Percentiles rank a stretch among this genome's conserved stretches.
Evolutionary conservation across 495 filamentous ascomycete species (phyloP).

Genomic region (Stereocaulon alpinum): DNA sequence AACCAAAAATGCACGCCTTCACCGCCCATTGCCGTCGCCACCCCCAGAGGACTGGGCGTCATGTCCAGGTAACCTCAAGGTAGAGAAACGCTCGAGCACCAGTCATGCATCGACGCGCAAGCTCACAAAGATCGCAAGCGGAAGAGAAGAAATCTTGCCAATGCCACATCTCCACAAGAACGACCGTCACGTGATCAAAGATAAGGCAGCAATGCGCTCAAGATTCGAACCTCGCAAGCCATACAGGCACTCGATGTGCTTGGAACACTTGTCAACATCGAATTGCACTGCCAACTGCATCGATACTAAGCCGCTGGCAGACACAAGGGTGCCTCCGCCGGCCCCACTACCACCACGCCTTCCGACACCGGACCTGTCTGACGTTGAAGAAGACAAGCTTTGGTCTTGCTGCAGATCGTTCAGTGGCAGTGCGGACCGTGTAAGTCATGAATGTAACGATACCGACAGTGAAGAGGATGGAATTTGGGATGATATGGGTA

Average conservation of each 20-base stretch:
- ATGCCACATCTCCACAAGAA: neutral
- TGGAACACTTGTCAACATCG: constrained; percentile 8
- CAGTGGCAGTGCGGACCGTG: neutral
- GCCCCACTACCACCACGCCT: constrained; percentile 16
- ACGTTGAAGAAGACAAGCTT: constrained; percentile 20
- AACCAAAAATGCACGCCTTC: constrained; percentile 2
- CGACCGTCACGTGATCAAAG: neutral
- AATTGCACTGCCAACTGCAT: constrained; percentile 9
- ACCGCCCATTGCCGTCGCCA: constrained; percentile 7
- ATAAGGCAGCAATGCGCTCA: neutral
- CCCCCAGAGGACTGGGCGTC: constrained; percentile 13
- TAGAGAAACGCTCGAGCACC: constrained; percentile 4
- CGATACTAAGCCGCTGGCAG: neutral
- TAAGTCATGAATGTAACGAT: neutral
- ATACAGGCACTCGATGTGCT: constrained; percentile 1
- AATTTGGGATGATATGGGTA: constrained; percentile 15
- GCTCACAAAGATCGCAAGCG: neutral
- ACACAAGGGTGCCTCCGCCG: neutral
- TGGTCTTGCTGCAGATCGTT: constrained; percentile 19
- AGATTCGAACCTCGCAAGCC: neutral
- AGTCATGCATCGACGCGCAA: neutral
- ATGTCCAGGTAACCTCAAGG: constrained; percentile 1
- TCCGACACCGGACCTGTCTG: constrained; percentile 21
- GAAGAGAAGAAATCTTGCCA: neutral
- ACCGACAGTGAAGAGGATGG: neutral